A percentile compares a stretch with the other conserved stretches of the same genome.
Conservation (phyloP, 495 filamentous ascomycete genomes). For the Penicillium goetzii region DNA sequence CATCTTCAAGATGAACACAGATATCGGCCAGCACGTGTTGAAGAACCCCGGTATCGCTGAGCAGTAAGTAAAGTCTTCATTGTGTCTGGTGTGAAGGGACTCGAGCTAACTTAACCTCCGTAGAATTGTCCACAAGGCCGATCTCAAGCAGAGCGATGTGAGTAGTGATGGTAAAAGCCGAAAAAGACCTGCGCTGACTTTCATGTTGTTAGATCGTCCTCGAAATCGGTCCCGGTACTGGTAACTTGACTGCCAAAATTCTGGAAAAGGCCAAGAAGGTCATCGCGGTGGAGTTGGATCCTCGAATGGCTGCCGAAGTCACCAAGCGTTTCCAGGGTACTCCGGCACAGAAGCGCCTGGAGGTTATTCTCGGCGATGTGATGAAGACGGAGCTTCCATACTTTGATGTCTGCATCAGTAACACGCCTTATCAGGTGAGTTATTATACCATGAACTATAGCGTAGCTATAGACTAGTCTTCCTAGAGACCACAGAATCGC, state of each 20-base stretch:
- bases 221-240: slow-evolving; percentile 78
- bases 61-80: slow-evolving; percentile 29
- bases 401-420: slow-evolving; percentile 91
- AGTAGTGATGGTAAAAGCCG: slow-evolving; percentile 15
- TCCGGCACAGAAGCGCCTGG: slow-evolving; percentile 75
- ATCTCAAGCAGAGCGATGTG: slow-evolving; percentile 85
- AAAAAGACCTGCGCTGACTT: slow-evolving; percentile 8
- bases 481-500: not conserved
- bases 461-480: not conserved
- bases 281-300: slow-evolving; percentile 91
- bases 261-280: slow-evolving; percentile 84
- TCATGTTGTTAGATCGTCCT: slow-evolving; percentile 58
- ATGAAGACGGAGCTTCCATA: slow-evolving; percentile 87
- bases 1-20: slow-evolving; percentile 86
- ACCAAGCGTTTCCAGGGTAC: slow-evolving; percentile 92
- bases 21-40: slow-evolving; percentile 89
- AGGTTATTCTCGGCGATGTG: slow-evolving; percentile 88
- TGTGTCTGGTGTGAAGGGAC: not conserved
- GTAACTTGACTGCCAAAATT: slow-evolving; percentile 87
- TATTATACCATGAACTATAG: not conserved
- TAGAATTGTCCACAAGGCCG: slow-evolving; percentile 82
- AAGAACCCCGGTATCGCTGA: slow-evolving; percentile 94
- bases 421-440: slow-evolving; percentile 82
- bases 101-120: not conserved
- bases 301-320: slow-evolving; percentile 94